Conservation (phyloP, 192 early-diverging fungal species). For the Spinellus fusiger region DNA sequence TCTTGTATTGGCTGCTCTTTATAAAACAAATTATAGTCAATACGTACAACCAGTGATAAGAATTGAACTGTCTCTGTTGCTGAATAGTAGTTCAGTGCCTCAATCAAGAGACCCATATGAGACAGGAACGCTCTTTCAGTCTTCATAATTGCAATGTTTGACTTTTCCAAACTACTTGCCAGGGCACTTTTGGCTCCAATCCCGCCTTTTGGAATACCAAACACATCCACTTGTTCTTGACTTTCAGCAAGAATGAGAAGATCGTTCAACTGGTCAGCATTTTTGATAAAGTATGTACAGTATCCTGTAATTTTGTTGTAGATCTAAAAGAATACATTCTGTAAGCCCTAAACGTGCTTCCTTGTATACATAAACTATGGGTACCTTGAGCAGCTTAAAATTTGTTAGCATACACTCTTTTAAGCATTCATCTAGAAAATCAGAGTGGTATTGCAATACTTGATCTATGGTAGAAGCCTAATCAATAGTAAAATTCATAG, state of each 20-base stretch:
- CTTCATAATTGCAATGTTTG: slow-evolving; percentile 35
- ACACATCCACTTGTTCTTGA: slow-evolving; percentile 16
- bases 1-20: slow-evolving; percentile 5
- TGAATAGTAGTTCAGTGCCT: slow-evolving; percentile 74
- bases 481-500: background rate
- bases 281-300: slow-evolving; percentile 52
- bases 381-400: slow-evolving; percentile 76
- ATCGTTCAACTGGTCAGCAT: slow-evolving; percentile 49
- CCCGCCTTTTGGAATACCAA: slow-evolving; percentile 29
- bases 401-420: slow-evolving; percentile 89
- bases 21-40: slow-evolving; percentile 79
- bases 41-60: slow-evolving; percentile 53
- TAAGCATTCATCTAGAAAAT: slow-evolving; percentile 82
- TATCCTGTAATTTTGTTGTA: slow-evolving; percentile 56
- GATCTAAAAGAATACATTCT: slow-evolving; percentile 36
- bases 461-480: slow-evolving; percentile 82
- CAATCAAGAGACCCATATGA: slow-evolving; percentile 67
- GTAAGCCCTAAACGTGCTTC: background rate
- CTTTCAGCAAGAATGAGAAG: slow-evolving; percentile 32
- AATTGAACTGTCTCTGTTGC: slow-evolving; percentile 60
- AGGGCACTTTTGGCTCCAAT: slow-evolving; percentile 17
- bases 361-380: background rate
- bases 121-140: slow-evolving; percentile 58
- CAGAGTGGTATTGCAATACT: slow-evolving; percentile 69
- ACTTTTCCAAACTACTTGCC: slow-evolving; percentile 29